Evolutionary conservation across 2,329 filamentous ascomycete species (phyloP).

Genomic region (Trichoderma oligosporum): DNA sequence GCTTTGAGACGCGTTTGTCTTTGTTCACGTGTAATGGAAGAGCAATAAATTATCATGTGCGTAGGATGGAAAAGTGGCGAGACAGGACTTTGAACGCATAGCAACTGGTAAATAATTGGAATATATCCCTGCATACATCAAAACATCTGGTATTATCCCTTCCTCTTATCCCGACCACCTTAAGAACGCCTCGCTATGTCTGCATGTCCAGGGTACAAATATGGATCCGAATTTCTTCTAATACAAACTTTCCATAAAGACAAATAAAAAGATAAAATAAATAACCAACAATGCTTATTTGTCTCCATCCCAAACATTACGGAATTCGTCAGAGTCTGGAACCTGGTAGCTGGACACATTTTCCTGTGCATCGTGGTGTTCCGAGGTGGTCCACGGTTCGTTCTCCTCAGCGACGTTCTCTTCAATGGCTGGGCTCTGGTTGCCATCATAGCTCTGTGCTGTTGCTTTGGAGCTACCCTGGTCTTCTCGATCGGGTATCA

Average conservation of each 20-base stretch:
- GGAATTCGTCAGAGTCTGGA: conserved; percentile 42
- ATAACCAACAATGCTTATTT: not conserved
- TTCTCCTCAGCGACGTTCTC: conserved; percentile 25
- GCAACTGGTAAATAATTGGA: conserved; percentile 5
- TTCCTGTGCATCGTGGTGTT: conserved; percentile 19
- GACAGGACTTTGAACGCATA: not conserved
- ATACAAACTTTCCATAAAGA: not conserved
- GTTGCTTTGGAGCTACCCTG: conserved; percentile 13
- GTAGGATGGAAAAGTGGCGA: not conserved
- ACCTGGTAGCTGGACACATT: conserved; percentile 29
- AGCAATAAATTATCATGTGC: not conserved
- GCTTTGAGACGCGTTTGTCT: not conserved
- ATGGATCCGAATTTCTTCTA: not conserved
- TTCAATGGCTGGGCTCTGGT: conserved; percentile 16
- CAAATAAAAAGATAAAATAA: too few relatives aligned
- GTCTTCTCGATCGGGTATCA: conserved; percentile 28
- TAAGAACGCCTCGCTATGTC: conserved; percentile 31
- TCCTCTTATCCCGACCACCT: conserved; percentile 11
- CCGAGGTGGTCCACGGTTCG: conserved; percentile 9
- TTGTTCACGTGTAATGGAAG: not conserved
- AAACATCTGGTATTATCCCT: conserved; percentile 9
- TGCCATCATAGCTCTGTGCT: conserved; percentile 1
- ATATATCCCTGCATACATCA: conserved; percentile 15
- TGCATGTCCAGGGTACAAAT: conserved; percentile 8
- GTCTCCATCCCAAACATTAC: conserved; percentile 42